Evolutionary conservation across 345 rosid genomes (phyloP).

Genomic region (Nasturtium officinale): DNA sequence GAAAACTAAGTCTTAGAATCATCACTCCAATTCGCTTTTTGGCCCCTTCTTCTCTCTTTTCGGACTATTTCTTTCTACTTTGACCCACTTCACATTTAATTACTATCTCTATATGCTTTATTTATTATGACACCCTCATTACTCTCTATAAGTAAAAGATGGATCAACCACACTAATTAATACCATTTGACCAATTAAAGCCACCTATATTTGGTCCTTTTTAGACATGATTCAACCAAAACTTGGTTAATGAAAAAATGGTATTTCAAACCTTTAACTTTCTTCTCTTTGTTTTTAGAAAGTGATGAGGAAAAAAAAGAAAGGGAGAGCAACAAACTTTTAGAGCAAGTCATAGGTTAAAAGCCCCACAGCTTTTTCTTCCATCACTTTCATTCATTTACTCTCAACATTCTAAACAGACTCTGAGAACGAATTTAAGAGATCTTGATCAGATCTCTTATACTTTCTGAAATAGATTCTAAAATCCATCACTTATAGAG

Average conservation of each 20-base stretch:
- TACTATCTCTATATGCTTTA: conserved; percentile 28
- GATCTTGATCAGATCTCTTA: conserved; percentile 29
- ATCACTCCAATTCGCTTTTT: conserved; percentile 43
- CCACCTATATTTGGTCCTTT: too few relatives aligned
- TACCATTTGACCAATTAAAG: conserved; percentile 18
- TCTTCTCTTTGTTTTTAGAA: conserved; percentile 8
- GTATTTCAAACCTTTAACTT: neutral
- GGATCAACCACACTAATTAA: conserved; percentile 3
- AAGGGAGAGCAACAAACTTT: conserved; percentile 39
- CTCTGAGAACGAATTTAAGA: conserved; percentile 17
- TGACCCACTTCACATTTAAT: conserved; percentile 37
- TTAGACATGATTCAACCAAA: conserved; percentile 13
- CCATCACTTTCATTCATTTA: conserved; percentile 39
- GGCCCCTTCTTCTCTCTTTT: conserved; percentile 32
- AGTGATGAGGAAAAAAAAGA: conserved; percentile 6
- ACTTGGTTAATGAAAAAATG: neutral
- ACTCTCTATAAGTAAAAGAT: conserved; percentile 13
- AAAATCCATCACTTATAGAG: conserved; percentile 5
- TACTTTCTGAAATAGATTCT: conserved; percentile 8
- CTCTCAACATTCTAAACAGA: conserved; percentile 28
- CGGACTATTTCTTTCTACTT: conserved; percentile 34
- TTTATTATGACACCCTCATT: conserved; percentile 35
- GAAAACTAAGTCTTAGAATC: conserved; percentile 46
- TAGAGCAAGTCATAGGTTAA: conserved; percentile 41
- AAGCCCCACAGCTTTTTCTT: conserved; percentile 40